Conservation (phyloP, 192 early-diverging fungal species). For the Coemansia sp. region DNA sequence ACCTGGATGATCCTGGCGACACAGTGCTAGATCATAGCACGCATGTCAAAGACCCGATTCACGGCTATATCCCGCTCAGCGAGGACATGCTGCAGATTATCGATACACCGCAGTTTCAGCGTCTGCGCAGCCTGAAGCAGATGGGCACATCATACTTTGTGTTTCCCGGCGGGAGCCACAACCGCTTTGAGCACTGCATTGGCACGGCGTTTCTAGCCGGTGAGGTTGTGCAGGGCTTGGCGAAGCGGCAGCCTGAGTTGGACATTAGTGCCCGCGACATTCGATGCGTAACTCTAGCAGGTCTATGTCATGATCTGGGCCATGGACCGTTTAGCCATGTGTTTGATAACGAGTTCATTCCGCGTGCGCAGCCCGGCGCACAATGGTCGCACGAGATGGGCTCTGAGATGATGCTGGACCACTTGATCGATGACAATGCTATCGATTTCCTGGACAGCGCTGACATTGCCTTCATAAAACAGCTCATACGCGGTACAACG, state of each 20-base stretch:
- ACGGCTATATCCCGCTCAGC: constrained; percentile 75
- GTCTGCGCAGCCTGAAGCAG: constrained; percentile 91
- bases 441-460: constrained; percentile 62
- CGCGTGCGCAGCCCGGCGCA: constrained; percentile 54
- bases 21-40: constrained; percentile 10
- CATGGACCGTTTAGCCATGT: constrained; percentile 96
- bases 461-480: constrained; percentile 66
- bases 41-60: constrained; percentile 50
- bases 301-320: constrained; percentile 93
- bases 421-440: constrained; percentile 70
- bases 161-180: constrained; percentile 92
- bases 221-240: constrained; percentile 68
- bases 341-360: constrained; percentile 91
- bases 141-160: constrained; percentile 84
- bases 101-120: constrained; percentile 95
- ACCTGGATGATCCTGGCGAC: constrained; percentile 9
- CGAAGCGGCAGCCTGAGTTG: constrained; percentile 74
- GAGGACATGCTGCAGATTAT: constrained; percentile 66
- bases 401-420: constrained; percentile 83
- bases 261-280: constrained; percentile 76
- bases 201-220: constrained; percentile 84
- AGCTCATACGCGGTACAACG: constrained; percentile 66
- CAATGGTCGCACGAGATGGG: constrained; percentile 76
- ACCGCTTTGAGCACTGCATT: constrained; percentile 93
- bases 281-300: constrained; percentile 85